Conservation (phyloP, 345 rosid genomes). For the Aquilaria malaccensis region DNA sequence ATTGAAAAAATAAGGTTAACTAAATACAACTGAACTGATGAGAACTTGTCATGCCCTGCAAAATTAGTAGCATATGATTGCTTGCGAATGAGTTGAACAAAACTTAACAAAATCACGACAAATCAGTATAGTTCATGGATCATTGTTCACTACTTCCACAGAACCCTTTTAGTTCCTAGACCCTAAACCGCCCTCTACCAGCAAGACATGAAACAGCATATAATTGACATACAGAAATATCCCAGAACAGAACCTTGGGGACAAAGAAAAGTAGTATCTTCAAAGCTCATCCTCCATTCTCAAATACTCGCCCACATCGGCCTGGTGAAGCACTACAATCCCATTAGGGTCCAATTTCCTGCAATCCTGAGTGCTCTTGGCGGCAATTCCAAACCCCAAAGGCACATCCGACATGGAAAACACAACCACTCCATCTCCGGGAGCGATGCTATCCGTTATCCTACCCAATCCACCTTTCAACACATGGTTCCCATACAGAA, state of each 20-base stretch:
- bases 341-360: conserved; percentile 85
- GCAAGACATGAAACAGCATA: too few species aligned
- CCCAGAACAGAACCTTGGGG: neutral
- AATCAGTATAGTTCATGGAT: too few species aligned
- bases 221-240: neutral
- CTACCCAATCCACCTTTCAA: conserved; percentile 84
- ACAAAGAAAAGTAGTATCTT: neutral
- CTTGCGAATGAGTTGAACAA: too few species aligned
- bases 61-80: too few species aligned
- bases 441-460: conserved; percentile 70
- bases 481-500: conserved; percentile 84
- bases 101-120: too few species aligned
- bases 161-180: neutral
- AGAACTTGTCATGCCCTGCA: too few species aligned
- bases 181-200: neutral
- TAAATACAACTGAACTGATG: too few species aligned
- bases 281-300: conserved; percentile 89
- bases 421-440: conserved; percentile 85
- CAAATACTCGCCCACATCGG: conserved; percentile 85
- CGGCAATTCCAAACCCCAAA: conserved; percentile 76
- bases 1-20: too few species aligned
- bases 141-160: neutral
- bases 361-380: conserved; percentile 79
- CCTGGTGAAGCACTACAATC: conserved; percentile 75
- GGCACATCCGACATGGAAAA: conserved; percentile 87